Percentiles rank a stretch among this genome's conserved stretches.
Evolutionary conservation across 2,329 filamentous ascomycete genomes (phyloP).

Genomic region (Sarocladiaceae sp.): DNA sequence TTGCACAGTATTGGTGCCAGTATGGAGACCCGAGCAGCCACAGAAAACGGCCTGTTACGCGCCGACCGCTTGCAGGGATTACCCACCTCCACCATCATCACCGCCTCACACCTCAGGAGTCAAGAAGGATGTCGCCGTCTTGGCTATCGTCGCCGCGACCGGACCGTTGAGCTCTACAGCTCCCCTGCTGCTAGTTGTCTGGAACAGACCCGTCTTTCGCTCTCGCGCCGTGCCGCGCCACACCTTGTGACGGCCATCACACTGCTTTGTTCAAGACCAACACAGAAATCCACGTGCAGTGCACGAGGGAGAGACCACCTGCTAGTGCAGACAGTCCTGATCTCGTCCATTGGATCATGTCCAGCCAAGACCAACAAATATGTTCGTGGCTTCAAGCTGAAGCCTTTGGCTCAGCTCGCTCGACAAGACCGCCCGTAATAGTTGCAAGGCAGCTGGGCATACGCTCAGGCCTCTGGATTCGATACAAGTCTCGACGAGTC

Average conservation of each 20-base stretch:
- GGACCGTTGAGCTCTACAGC: constrained; percentile 5
- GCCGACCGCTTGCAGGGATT: constrained; percentile 26
- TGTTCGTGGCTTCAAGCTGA: no score
- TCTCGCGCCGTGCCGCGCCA: constrained; percentile 30
- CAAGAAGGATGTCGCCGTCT: constrained; percentile 1
- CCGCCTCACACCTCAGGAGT: constrained; percentile 5
- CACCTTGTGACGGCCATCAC: constrained; percentile 12
- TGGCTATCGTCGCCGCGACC: neutral
- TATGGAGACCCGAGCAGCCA: constrained; percentile 7
- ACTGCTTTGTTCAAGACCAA: neutral
- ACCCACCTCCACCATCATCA: neutral
- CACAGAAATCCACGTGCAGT: neutral
- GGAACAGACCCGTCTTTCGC: constrained; percentile 9
- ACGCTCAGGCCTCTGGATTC: no score
- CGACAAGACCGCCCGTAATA: no score
- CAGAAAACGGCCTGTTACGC: constrained; percentile 33
- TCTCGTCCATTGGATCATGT: neutral
- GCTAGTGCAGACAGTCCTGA: neutral
- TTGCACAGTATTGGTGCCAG: constrained; percentile 37
- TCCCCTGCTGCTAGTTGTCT: constrained; percentile 13
- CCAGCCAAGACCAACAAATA: neutral
- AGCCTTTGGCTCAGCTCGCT: no score
- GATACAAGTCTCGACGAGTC: no score
- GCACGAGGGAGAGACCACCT: neutral
- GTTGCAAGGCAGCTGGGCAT: neutral